Evolutionary conservation across 805 yeast species (phyloP), one percentile per base, ranked within the genome.

Genomic region (Barnettozyma pratensis): DNA sequence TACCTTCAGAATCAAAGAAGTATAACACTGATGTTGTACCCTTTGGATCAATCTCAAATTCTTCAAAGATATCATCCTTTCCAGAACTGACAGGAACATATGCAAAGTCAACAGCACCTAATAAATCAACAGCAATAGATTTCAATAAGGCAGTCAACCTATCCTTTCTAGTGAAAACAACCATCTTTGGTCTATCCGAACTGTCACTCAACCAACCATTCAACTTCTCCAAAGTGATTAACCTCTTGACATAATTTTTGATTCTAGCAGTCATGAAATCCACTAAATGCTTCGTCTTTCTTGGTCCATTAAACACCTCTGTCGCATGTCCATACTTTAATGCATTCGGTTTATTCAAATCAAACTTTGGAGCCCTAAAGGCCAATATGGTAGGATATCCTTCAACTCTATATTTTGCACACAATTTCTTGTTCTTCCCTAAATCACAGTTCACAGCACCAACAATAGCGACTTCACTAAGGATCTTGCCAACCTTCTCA

Each of bases 401-500:
- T 55, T 79, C 72, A 31, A 94, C 69, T 47, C 76, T 73, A 64
- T 84, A 75, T 48, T 75, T 67, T 26, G 80, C 68, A 69, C 99
- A 94, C 4, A 94, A 62, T 34, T 70, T 75, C 66, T 83, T 80
- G 63, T 90, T 90, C 47, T 62, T 62, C 4, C 74, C 77, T 44
- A 77, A 75, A 60, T 90, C 96, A 69, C 99, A 94, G 65, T 92
- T 85, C 10, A 94, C 87, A 40, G 96, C 85, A 10, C 81, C 97
- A 19, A 89, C 81, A 53, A 81, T 79, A 7, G 77, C 77, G 44
- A 78, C 67, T 6, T 77, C 79, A 30, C 77, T 75, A 6, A 87
- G 69, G 30, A 69, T 64, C 45, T 77, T 78, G 6, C 87, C 95
- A 11, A 83, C 79, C 60, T 83, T 83, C 43, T 72, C 70, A 65